Conservation (phyloP, 345 rosid species). For the Corchorus capsularis region DNA sequence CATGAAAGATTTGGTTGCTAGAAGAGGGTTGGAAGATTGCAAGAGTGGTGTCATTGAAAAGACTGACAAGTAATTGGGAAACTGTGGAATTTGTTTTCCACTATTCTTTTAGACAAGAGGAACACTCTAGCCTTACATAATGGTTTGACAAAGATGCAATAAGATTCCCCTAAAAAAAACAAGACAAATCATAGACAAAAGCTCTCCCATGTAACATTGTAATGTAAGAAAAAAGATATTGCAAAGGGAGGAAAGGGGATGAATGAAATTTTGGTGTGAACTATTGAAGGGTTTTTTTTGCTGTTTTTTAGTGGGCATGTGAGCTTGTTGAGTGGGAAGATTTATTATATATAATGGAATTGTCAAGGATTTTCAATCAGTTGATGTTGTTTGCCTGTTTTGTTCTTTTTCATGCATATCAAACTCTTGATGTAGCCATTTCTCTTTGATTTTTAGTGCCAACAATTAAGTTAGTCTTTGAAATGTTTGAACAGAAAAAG, state of each 20-base stretch:
- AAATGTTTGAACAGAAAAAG: neutral
- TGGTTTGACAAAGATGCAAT: conserved; percentile 5
- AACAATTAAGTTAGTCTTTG: neutral
- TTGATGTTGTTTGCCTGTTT: conserved; percentile 3
- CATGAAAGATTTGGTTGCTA: conserved; percentile 15
- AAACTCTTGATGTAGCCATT: neutral
- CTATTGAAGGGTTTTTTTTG: no score
- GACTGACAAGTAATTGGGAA: conserved; percentile 10
- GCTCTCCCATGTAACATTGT: neutral
- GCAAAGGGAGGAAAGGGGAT: neutral
- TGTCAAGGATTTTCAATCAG: conserved; percentile 7
- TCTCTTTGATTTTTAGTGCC: neutral
- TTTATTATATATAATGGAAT: neutral
- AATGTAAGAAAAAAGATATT: conserved; percentile 4
- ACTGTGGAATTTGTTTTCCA: neutral
- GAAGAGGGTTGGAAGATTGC: neutral
- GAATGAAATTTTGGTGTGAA: neutral
- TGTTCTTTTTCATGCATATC: neutral
- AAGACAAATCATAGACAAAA: conserved; percentile 14
- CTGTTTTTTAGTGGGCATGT: neutral
- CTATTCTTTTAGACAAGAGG: neutral
- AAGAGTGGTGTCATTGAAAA: conserved; percentile 7
- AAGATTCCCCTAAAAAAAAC: neutral
- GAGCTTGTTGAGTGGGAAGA: conserved; percentile 4
- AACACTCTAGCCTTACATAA: neutral